Percentiles rank a stretch among this genome's conserved stretches.
Evolutionary conservation across 2,329 filamentous ascomycete genomes (phyloP).

Genomic region (Pseudonectria foliicola): DNA sequence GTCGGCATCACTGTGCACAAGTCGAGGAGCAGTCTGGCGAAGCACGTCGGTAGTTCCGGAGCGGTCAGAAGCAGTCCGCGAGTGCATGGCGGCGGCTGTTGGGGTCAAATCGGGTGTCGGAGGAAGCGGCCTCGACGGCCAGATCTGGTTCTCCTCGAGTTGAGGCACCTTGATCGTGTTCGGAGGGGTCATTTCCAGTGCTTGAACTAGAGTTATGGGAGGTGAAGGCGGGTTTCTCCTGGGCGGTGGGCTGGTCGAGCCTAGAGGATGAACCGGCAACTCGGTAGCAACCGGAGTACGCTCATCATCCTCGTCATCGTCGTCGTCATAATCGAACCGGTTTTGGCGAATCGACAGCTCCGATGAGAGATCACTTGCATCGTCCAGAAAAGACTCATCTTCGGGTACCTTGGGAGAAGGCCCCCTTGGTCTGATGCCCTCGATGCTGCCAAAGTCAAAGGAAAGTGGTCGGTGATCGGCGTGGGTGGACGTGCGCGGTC

Average conservation of each 20-base stretch:
- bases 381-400: conserved; percentile 40
- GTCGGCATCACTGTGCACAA: conserved; percentile 22
- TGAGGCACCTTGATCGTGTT: conserved; percentile 16
- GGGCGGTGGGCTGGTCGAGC: conserved; percentile 22
- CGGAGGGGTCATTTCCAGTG: conserved; percentile 20
- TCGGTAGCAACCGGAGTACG: conserved; percentile 11
- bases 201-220: conserved; percentile 20
- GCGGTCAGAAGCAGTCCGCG: conserved; percentile 10
- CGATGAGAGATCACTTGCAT: conserved; percentile 55
- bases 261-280: conserved; percentile 30
- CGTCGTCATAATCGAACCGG: conserved; percentile 36
- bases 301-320: conserved; percentile 26
- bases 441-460: conserved; percentile 49
- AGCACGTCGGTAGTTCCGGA: conserved; percentile 29
- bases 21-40: conserved; percentile 25
- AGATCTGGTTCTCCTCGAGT: conserved; percentile 19
- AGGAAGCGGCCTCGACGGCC: conserved; percentile 19
- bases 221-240: conserved; percentile 24
- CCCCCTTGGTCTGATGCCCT: conserved; percentile 32
- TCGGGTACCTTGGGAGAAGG: conserved; percentile 24
- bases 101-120: conserved; percentile 44
- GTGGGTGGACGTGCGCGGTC: conserved; percentile 7
- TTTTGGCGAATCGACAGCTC: conserved; percentile 46
- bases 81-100: conserved; percentile 30
- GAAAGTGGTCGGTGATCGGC: conserved; percentile 34